Percentiles rank a stretch among this genome's conserved stretches.
These are phyloP conservation scores for Lathyrus sativus DNA, from an alignment of 306 rosid species.

Conservation along the genomic window DNA sequence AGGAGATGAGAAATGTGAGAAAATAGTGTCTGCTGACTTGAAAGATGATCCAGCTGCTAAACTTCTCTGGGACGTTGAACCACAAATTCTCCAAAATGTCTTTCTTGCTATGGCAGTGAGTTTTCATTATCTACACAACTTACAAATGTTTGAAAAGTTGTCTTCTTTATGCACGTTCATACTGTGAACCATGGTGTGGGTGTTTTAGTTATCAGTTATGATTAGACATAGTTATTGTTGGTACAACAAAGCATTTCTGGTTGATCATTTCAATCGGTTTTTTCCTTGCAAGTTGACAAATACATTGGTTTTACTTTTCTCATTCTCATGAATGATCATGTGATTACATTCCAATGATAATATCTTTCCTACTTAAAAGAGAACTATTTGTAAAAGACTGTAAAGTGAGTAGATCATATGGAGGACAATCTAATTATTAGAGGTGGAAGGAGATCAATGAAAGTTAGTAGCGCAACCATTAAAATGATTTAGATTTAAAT, in stretches of 20 bases:
- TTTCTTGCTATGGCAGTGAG: slow-evolving; percentile 88
- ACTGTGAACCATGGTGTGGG: slow-evolving; percentile 24
- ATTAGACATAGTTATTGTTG: slow-evolving; percentile 34
- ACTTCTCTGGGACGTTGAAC: slow-evolving; percentile 59
- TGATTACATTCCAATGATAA: slow-evolving; percentile 24
- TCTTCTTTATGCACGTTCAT: slow-evolving; percentile 28
- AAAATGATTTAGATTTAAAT: slow-evolving; percentile 3
- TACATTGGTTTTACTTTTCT: slow-evolving; percentile 23
- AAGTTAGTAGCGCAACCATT: slow-evolving; percentile 8
- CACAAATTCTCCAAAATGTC: slow-evolving; percentile 62
- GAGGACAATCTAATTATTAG: background rate
- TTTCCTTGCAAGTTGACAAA: slow-evolving; percentile 29
- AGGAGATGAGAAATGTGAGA: slow-evolving; percentile 47
- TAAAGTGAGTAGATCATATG: background rate
- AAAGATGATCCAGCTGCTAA: slow-evolving; percentile 77
- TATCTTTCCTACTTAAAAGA: slow-evolving; percentile 24
- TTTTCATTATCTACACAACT: slow-evolving; percentile 37
- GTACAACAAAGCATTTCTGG: slow-evolving; percentile 25
- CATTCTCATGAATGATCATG: slow-evolving; percentile 28
- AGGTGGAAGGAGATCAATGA: background rate
- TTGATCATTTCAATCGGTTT: slow-evolving; percentile 21
- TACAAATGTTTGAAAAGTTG: slow-evolving; percentile 18
- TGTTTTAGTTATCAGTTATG: slow-evolving; percentile 32
- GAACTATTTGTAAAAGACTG: slow-evolving; percentile 3
- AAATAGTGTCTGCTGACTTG: slow-evolving; percentile 37